Evolutionary conservation across 179 eudicot genomes (phyloP).

Genomic region (Vitellaria paradoxa): DNA sequence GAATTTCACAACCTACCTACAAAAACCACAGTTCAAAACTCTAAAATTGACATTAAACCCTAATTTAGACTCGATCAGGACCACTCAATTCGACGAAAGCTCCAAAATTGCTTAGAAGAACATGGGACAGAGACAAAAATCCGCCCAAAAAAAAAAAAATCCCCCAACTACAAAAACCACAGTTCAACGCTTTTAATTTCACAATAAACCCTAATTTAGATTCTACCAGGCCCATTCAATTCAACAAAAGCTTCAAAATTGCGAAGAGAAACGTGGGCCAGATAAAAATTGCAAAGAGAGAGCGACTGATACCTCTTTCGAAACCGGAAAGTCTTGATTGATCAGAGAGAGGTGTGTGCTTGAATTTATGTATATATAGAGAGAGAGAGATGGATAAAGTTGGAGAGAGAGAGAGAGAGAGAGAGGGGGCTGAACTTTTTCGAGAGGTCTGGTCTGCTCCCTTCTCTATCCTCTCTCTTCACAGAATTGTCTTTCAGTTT

Average conservation of each 20-base stretch:
- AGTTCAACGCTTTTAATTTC: neutral
- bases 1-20: neutral
- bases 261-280: neutral
- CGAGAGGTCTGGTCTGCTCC: neutral
- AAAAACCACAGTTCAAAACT: slow-evolving; percentile 1
- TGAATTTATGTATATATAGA: neutral
- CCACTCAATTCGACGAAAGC: too few relatives aligned
- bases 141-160: too few relatives aligned
- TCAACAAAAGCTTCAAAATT: neutral
- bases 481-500: slow-evolving; percentile 40
- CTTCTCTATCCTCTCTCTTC: too few relatives aligned
- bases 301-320: neutral
- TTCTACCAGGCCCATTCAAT: neutral
- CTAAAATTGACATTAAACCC: neutral
- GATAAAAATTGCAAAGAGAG: neutral
- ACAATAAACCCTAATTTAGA: neutral
- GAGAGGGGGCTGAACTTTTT: too few relatives aligned
- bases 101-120: too few relatives aligned
- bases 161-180: slow-evolving; percentile 10
- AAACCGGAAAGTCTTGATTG: slow-evolving; percentile 4
- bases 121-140: too few relatives aligned
- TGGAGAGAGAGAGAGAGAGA: neutral
- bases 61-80: neutral
- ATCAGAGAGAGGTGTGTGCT: neutral
- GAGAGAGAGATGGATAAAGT: neutral